Evolutionary conservation across 192 early-diverging fungal species (phyloP).

Genomic region (Coemansia biformis): DNA sequence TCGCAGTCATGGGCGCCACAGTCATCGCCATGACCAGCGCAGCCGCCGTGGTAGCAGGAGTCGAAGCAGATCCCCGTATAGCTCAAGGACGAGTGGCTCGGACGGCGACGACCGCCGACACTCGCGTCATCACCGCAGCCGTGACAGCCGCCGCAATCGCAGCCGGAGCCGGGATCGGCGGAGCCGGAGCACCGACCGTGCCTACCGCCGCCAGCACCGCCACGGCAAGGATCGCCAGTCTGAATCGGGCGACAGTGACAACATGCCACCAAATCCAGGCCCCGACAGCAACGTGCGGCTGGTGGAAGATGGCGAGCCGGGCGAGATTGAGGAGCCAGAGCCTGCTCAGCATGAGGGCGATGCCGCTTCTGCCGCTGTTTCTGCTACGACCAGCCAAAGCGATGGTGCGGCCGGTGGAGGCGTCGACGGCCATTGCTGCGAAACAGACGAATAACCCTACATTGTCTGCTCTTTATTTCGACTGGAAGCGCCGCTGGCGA

Average conservation of each 20-base stretch:
- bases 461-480: too few relatives aligned
- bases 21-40: background rate
- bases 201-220: conserved; percentile 1
- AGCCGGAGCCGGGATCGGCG: conserved; percentile 3
- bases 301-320: conserved; percentile 44
- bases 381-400: too few relatives aligned
- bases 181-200: conserved; percentile 1
- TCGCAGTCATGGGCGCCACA: conserved; percentile 1
- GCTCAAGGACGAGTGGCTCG: background rate
- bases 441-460: too few relatives aligned
- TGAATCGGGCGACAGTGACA: background rate
- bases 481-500: too few relatives aligned
- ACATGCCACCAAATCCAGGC: background rate
- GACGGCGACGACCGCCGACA: background rate
- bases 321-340: conserved; percentile 44
- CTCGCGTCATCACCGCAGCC: background rate
- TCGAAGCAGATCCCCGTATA: background rate
- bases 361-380: background rate
- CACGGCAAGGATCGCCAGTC: background rate
- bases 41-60: conserved; percentile 2
- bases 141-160: conserved; percentile 1
- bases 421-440: too few relatives aligned
- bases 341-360: background rate
- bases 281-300: conserved; percentile 6
- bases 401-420: too few relatives aligned